Evolutionary conservation across 768 basidiomycete species (phyloP), one percentile per base, ranked within the genome.

Genomic region (Mrakia gelida): DNA sequence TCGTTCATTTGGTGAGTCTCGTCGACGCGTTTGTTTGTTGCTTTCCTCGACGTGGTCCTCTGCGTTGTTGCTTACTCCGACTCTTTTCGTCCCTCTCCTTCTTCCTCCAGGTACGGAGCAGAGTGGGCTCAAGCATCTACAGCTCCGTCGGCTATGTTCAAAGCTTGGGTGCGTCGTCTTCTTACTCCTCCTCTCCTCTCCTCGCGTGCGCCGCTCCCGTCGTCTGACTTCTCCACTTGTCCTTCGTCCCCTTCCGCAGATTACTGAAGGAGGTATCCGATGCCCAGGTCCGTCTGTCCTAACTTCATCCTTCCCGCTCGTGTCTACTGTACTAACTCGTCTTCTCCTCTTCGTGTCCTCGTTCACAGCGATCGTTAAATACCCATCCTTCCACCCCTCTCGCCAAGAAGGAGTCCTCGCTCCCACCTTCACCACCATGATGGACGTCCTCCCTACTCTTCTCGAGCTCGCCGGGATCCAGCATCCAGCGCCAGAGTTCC

Each of bases 81-180:
- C 59, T 9, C n/a, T 15, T 18, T 18, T 32, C 18, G 30, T 26
- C 43, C 0, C 9, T 15, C 70, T 28, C 13, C n/a, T n/a, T 71
- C 30, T 28, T 28, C 16, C 9, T 49, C 16, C 1, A 73, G 71
- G 71, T 73, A 73, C 28, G 71, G 71, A 16, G 38, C 71, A 2
- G 71, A 73, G n/a, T 73, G 83, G 83, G 81, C 80, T 45, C 83
- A 84, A 80, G 83, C 83, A 7, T 78, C 81, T 13, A 84, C 83
- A 1, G 83, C 83, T 26, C 83, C 83, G 1, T 80, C 78, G 13
- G 71, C 80, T 32, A 79, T 83, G 81, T 82, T 82, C 78, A 83
- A 83, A 61, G 81, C 49, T 52, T 52, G 49, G 49, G 45, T 45
- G 5, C 45, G 45, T 45, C 45, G 45, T 10, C 15, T 45, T 16